A percentile compares a stretch with the other conserved stretches of the same genome.
phyloP scores from a whole-genome alignment of 1,139 yeast species.

The Suhomyces chickasaworum region DNA sequence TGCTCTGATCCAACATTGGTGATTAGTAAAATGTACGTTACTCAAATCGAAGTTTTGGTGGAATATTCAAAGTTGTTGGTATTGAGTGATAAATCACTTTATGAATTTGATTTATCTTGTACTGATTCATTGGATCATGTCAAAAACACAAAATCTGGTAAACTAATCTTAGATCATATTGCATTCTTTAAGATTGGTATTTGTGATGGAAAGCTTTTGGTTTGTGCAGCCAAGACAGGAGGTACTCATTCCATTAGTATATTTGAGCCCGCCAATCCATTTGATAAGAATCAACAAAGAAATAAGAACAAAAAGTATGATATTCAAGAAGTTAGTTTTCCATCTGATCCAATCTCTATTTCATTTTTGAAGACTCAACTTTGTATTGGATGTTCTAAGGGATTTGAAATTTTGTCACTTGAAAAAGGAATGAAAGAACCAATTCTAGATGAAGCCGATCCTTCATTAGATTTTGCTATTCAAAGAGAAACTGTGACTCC shows the following conservation, averaged over 20 bases:
- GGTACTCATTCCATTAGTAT: conserved; percentile 77
- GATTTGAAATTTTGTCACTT: conserved; percentile 88
- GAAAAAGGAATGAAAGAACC: conserved; percentile 77
- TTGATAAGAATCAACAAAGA: conserved; percentile 57
- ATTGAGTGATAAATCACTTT: conserved; percentile 77
- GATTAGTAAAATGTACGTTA: conserved; percentile 72
- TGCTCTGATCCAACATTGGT: conserved; percentile 80
- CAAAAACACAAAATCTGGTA: conserved; percentile 74
- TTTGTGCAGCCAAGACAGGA: conserved; percentile 85
- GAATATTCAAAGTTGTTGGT: conserved; percentile 85
- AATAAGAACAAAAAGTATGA: conserved; percentile 68
- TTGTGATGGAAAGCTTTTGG: conserved; percentile 83
- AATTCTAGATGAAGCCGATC: conserved; percentile 92
- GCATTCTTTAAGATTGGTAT: conserved; percentile 91
- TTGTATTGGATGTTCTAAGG: conserved; percentile 95
- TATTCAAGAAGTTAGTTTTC: conserved; percentile 75
- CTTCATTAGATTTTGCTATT: conserved; percentile 93
- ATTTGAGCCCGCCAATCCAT: conserved; percentile 71
- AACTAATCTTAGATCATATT: conserved; percentile 80
- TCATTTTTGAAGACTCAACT: conserved; percentile 85
- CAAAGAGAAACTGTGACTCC: conserved; percentile 82
- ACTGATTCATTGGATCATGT: conserved; percentile 69
- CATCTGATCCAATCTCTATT: conserved; percentile 87
- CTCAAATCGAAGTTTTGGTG: conserved; percentile 89
- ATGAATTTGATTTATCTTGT: conserved; percentile 74